Evolutionary conservation across 73 alveolate genomes (phyloP).

Genomic region (Durusdinium trenchii): DNA sequence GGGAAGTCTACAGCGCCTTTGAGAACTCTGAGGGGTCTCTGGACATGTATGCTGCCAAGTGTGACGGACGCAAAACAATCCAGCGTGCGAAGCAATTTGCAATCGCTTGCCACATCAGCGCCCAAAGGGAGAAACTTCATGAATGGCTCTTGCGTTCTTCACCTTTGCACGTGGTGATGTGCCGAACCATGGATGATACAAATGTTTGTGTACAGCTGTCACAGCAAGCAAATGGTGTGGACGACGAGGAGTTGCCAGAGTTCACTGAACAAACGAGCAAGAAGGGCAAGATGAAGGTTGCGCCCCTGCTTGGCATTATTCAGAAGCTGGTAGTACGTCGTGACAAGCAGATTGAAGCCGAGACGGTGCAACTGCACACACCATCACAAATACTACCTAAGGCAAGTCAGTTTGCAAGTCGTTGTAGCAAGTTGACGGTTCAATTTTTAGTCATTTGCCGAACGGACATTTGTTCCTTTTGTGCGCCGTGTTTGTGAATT

Average conservation of each 20-base stretch:
- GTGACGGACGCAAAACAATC: not conserved
- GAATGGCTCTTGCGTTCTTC: not conserved
- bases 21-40: not conserved
- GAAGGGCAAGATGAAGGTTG: not conserved
- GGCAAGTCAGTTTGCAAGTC: not conserved
- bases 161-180: not conserved
- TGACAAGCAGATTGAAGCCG: not conserved
- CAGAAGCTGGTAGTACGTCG: not conserved
- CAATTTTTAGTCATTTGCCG: not conserved
- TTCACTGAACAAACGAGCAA: not conserved
- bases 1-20: not conserved
- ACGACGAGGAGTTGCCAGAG: not conserved
- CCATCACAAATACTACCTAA: slow-evolving; percentile 31
- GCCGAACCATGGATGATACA: not conserved
- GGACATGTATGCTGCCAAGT: not conserved
- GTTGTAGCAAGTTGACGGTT: not conserved
- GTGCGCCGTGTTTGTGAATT: not conserved
- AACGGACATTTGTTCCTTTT: not conserved
- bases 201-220: not conserved
- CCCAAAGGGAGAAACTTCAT: not conserved
- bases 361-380: not conserved
- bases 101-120: not conserved
- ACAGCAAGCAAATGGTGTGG: not conserved
- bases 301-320: not conserved
- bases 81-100: not conserved